Percentiles rank a stretch among this genome's conserved stretches.
These are phyloP conservation scores for Sordariomycetes sp. DNA, from an alignment of 2,329 filamentous ascomycete species.

Conservation along the genomic window DNA sequence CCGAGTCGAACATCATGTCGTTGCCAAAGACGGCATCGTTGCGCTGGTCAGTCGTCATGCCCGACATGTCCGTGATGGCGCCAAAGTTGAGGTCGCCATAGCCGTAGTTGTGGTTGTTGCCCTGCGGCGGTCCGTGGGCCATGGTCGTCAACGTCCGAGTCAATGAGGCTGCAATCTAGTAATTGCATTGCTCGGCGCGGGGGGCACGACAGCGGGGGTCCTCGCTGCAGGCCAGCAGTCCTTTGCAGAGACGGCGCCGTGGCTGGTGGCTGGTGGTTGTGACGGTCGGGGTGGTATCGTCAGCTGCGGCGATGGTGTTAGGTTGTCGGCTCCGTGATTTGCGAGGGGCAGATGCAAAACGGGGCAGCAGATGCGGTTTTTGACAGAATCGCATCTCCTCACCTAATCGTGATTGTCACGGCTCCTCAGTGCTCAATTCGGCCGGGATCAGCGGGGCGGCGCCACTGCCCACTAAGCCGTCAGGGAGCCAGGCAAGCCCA, in stretches of 20 bases:
- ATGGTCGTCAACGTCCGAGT: slow-evolving; percentile 19
- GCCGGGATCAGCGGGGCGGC: neutral
- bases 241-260: neutral
- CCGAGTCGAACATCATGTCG: slow-evolving; percentile 36
- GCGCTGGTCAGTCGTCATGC: slow-evolving; percentile 7
- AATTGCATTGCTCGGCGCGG: slow-evolving; percentile 15
- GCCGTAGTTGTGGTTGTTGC: slow-evolving; percentile 16
- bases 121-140: slow-evolving; percentile 24
- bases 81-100: slow-evolving; percentile 12
- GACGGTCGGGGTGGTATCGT: too few relatives aligned
- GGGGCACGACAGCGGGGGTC: neutral
- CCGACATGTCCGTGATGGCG: slow-evolving; percentile 15
- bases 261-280: neutral
- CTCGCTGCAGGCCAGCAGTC: neutral
- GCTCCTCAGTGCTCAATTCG: neutral
- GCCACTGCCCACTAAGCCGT: too few relatives aligned
- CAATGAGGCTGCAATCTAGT: slow-evolving; percentile 8
- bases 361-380: neutral
- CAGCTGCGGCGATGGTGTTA: too few relatives aligned
- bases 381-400: neutral
- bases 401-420: neutral
- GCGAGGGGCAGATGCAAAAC: neutral
- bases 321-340: too few relatives aligned
- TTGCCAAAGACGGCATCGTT: slow-evolving; percentile 9
- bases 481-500: too few relatives aligned